phyloP scores from a whole-genome alignment of 2,329 filamentous ascomycete genomes.

The Diaporthe aspalathi region DNA sequence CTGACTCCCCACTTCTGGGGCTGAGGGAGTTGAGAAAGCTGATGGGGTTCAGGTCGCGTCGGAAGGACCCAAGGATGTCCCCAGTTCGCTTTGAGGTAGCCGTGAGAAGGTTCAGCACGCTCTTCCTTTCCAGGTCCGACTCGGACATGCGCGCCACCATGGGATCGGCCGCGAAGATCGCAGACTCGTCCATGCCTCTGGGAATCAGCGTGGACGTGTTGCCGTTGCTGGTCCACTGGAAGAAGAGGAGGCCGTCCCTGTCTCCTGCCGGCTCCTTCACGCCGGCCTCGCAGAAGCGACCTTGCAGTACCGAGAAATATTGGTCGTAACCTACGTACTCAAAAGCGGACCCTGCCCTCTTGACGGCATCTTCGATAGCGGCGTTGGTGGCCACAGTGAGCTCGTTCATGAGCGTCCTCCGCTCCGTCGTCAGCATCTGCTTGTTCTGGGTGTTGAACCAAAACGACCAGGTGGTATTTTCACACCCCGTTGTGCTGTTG shows the following conservation, averaged over 20 bases:
- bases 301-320: constrained; percentile 12
- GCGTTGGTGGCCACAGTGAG: constrained; percentile 1
- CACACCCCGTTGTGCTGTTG: constrained; percentile 13
- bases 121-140: not conserved
- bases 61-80: not conserved
- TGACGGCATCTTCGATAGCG: constrained; percentile 7
- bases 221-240: constrained; percentile 22
- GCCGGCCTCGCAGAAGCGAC: constrained; percentile 18
- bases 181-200: constrained; percentile 19
- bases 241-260: constrained; percentile 1
- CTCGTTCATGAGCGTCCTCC: constrained; percentile 12
- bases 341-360: not conserved
- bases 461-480: constrained; percentile 8
- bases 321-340: constrained; percentile 13
- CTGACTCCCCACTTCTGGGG: not conserved
- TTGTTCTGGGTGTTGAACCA: constrained; percentile 16
- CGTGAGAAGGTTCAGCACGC: not conserved
- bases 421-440: not conserved
- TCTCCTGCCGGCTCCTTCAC: constrained; percentile 7
- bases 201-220: not conserved
- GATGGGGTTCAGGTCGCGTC: not conserved
- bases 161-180: not conserved
- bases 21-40: not conserved
- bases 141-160: not conserved
- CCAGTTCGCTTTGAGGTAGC: constrained; percentile 1